Evolutionary conservation across 192 early-diverging fungal genomes (phyloP).

Genomic region (Coemansia sp.): DNA sequence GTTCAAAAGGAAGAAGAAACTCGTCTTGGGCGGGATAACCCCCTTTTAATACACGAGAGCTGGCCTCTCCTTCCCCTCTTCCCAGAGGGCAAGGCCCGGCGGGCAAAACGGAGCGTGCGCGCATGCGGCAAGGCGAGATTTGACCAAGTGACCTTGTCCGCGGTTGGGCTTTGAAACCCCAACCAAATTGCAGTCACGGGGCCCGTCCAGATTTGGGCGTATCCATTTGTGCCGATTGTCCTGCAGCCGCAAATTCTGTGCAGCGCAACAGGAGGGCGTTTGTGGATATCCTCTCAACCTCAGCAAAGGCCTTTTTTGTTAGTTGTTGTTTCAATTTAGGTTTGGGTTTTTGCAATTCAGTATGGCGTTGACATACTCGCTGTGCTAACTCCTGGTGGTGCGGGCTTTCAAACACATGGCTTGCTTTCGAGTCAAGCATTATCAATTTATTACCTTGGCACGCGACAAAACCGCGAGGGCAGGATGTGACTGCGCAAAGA

Average conservation of each 20-base stretch:
- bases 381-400: too few relatives aligned
- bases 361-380: too few relatives aligned
- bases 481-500: too few relatives aligned
- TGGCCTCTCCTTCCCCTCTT: neutral
- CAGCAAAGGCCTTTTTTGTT: neutral
- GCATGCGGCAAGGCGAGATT: neutral
- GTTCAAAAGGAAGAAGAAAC: neutral
- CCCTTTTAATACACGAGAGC: constrained; percentile 1
- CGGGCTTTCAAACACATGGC: too few relatives aligned
- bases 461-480: too few relatives aligned
- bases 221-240: constrained; percentile 1
- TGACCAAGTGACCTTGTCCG: constrained; percentile 3
- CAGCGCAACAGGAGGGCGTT: neutral
- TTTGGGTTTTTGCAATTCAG: too few relatives aligned
- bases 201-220: neutral
- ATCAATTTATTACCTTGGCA: too few relatives aligned
- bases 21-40: neutral
- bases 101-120: too few relatives aligned
- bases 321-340: too few relatives aligned
- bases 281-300: neutral
- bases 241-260: constrained; percentile 2
- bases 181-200: constrained; percentile 37
- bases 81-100: neutral
- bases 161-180: constrained; percentile 14
- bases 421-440: too few relatives aligned